These are phyloP conservation scores for Hirschioporus abietinus DNA, from an alignment of 768 basidiomycete species.

Conservation along the genomic window DNA sequence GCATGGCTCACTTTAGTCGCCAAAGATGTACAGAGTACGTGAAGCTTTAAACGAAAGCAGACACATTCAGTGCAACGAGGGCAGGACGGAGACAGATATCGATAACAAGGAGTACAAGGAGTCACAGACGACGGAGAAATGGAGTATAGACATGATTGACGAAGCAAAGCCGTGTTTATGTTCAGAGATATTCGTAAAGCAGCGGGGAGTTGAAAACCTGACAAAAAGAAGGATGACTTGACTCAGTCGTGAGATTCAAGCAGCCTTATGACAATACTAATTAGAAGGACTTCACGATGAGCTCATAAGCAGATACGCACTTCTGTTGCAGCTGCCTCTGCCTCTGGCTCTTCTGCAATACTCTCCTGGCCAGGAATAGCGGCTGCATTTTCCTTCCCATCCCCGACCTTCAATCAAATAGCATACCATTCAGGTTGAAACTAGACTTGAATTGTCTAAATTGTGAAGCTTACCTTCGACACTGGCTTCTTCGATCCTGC, in stretches of 20 bases:
- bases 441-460: background rate
- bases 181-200: background rate
- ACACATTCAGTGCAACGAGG: background rate
- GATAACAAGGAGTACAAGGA: background rate
- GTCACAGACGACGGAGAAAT: background rate
- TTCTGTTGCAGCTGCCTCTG: background rate
- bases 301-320: background rate
- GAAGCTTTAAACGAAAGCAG: background rate
- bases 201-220: background rate
- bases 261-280: background rate
- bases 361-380: background rate
- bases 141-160: background rate
- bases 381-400: background rate
- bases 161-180: background rate
- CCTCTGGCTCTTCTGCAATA: background rate
- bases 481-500: background rate
- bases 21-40: background rate
- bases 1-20: background rate
- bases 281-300: background rate
- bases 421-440: background rate
- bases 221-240: background rate
- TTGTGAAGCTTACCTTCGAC: background rate
- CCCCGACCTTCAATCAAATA: background rate
- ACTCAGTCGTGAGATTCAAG: background rate
- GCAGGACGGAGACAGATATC: background rate